Evolutionary conservation across 768 basidiomycete genomes (phyloP), one percentile per base, ranked within the genome.

Genomic region (Mycena sanguinolenta): DNA sequence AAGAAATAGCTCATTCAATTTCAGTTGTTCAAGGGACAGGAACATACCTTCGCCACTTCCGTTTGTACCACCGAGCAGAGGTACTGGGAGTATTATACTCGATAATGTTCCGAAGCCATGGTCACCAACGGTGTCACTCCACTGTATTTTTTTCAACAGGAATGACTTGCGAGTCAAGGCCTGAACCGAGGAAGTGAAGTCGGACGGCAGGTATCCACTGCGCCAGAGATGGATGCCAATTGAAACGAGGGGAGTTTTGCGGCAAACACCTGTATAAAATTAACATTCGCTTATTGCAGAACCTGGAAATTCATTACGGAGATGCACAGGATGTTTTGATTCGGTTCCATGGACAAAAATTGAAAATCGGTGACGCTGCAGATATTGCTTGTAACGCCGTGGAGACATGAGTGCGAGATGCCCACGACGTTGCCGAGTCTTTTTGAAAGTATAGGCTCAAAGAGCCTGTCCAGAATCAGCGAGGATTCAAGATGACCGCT

Each of bases 191-290:
- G 32, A 50, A 8, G 25, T 25, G 27, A 63, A 53, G 27, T 63
- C 14, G n/a, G 49, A 39, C 25, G 61, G 61, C 16, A 63, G 30
- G 1, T 23, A 63, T n/a, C 61, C 61, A 4, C 38, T 63, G 5
- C 61, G 61, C 61, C 61, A 63, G n/a, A 63, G 34, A 63, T 63
- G 25, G n/a, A 63, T 63, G 10, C 61, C 61, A 27, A 63, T 63
- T 23, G 61, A 63, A 17, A 63, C 52, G 36, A 63, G 61, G 8
- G 61, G 61, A 4, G 61, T 63, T 36, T 63, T 49, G 9, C 61
- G 61, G 13, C 61, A 63, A 30, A 63, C 61, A 63, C 49, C 61
- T 63, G n/a, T 3, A 21, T 36, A 52, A 38, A 44, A 60, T 34
- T 53, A 7, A n/a, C 23, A 10, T 21, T n/a, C 3, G 30, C 27